A percentile compares a stretch with the other conserved stretches of the same genome.
phyloP scores from a whole-genome alignment of 345 rosid species.

The Citrus unshiu region DNA sequence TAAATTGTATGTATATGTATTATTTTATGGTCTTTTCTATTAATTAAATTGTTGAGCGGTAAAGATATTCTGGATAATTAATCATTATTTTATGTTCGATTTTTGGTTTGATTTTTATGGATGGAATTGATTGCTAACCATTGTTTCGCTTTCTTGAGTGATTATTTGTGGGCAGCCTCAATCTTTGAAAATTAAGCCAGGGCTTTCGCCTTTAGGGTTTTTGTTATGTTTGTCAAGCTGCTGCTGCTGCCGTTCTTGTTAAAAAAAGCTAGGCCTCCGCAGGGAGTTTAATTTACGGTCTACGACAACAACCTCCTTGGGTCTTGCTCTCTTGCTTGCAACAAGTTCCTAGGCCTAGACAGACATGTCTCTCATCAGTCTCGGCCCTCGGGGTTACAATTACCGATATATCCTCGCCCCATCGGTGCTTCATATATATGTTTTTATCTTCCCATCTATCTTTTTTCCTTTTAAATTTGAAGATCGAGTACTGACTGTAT shows the following conservation, averaged over 20 bases:
- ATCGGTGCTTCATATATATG: background rate
- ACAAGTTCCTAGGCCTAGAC: slow-evolving; percentile 53
- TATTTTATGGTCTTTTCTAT: background rate
- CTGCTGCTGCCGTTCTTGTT: slow-evolving; percentile 1
- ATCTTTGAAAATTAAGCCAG: background rate
- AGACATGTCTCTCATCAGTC: slow-evolving; percentile 38
- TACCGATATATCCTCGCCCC: slow-evolving; percentile 25
- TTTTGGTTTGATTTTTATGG: background rate
- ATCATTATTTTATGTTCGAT: background rate
- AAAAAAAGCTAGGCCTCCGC: background rate
- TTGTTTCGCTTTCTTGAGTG: background rate
- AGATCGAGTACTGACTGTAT: too few species aligned
- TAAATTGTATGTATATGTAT: background rate
- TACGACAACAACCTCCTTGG: slow-evolving; percentile 56
- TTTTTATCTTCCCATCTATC: background rate
- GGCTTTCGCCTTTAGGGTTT: slow-evolving; percentile 28
- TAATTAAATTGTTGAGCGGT: background rate
- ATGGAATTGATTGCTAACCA: background rate
- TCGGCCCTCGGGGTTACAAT: slow-evolving; percentile 9
- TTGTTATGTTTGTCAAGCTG: background rate
- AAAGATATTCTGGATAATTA: background rate
- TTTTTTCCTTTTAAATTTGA: too few species aligned
- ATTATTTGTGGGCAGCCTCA: background rate
- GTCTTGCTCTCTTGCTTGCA: slow-evolving; percentile 43
- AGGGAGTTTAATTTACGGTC: slow-evolving; percentile 17